These are phyloP conservation scores for Ochetophila trinervis DNA, from an alignment of 306 rosid species.

Conservation along the genomic window DNA sequence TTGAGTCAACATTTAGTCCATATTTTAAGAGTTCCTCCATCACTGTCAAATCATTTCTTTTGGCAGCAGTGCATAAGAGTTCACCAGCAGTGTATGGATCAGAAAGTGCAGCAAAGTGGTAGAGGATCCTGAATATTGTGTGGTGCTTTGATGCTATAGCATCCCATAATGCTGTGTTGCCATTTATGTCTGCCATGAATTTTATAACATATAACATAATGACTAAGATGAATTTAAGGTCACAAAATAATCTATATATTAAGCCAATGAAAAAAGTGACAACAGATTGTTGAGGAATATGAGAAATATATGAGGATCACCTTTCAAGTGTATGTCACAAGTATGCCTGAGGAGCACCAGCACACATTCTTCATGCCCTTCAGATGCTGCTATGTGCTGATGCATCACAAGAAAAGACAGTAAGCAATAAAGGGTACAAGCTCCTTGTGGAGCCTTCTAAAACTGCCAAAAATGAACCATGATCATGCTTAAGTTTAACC, in stretches of 20 bases:
- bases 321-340: slow-evolving; percentile 56
- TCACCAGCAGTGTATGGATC: slow-evolving; percentile 50
- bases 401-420: slow-evolving; percentile 17
- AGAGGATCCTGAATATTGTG: slow-evolving; percentile 64
- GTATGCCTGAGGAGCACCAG: slow-evolving; percentile 59
- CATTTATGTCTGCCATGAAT: slow-evolving; percentile 52
- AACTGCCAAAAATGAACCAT: too few relatives aligned
- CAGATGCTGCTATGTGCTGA: slow-evolving; percentile 75
- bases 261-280: not conserved
- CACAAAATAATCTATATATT: not conserved
- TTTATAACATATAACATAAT: not conserved
- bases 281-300: not conserved
- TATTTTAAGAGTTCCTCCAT: slow-evolving; percentile 60
- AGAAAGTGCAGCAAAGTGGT: slow-evolving; percentile 41
- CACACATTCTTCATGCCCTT: slow-evolving; percentile 75
- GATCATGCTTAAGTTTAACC: too few relatives aligned
- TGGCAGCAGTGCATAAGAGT: slow-evolving; percentile 63
- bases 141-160: slow-evolving; percentile 60
- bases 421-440: not conserved
- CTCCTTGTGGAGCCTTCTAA: not conserved
- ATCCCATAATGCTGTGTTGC: slow-evolving; percentile 77
- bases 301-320: slow-evolving; percentile 28
- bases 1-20: slow-evolving; percentile 61
- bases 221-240: not conserved
- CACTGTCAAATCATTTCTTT: slow-evolving; percentile 41